These are phyloP conservation scores for Colletotrichum melonis DNA, from an alignment of 2,329 filamentous ascomycete genomes.

Conservation along the genomic window DNA sequence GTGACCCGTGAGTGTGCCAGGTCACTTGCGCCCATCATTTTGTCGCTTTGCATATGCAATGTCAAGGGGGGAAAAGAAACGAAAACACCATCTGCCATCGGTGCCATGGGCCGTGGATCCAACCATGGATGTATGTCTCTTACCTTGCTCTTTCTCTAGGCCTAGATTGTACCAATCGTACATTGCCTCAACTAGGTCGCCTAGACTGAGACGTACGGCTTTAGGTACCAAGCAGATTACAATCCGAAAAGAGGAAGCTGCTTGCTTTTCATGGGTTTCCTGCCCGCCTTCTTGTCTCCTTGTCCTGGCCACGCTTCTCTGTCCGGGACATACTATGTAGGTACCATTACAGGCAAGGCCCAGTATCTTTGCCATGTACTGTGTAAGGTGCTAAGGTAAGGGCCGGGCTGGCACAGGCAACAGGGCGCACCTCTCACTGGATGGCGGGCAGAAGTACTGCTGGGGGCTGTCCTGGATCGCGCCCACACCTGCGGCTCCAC, in stretches of 20 bases:
- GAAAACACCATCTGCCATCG: neutral
- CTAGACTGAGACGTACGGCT: neutral
- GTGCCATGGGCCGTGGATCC: too few relatives aligned
- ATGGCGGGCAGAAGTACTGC: constrained; percentile 26
- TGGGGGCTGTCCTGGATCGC: constrained; percentile 6
- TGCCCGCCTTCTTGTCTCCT: neutral
- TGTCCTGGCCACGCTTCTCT: neutral
- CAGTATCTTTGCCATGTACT: too few relatives aligned
- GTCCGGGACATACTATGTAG: too few relatives aligned
- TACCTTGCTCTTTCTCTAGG: neutral
- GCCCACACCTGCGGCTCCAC: neutral
- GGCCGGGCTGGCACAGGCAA: constrained; percentile 29
- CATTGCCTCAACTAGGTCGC: neutral
- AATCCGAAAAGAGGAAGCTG: neutral
- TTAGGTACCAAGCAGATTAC: neutral
- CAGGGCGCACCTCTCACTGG: constrained; percentile 20
- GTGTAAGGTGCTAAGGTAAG: neutral
- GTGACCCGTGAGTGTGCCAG: too few relatives aligned
- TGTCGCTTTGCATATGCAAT: neutral
- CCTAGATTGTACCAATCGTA: too few relatives aligned
- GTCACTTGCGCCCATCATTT: neutral
- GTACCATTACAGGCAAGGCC: too few relatives aligned
- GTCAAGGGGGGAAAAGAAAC: neutral
- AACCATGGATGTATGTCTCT: neutral
- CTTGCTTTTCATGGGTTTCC: neutral